phyloP scores from a whole-genome alignment of 768 basidiomycete genomes.

The Rhizopogon vesiculosus region DNA sequence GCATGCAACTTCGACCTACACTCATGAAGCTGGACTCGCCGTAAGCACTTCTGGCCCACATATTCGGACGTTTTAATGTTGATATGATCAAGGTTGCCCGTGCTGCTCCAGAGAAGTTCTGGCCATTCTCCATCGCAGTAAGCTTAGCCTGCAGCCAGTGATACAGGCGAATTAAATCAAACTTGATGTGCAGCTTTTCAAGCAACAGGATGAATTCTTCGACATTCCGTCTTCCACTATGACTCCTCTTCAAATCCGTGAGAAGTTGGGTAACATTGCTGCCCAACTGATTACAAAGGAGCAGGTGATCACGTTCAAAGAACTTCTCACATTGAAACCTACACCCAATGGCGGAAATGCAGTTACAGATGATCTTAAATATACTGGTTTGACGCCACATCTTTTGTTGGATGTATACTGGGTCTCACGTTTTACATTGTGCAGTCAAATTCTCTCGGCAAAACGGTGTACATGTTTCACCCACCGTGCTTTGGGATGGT shows the following conservation, averaged over 20 bases:
- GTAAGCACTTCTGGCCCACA: constrained; percentile 32
- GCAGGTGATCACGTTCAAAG: constrained; percentile 50
- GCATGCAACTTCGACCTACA: constrained; percentile 71
- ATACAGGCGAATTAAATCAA: not conserved
- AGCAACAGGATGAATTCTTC: constrained; percentile 71
- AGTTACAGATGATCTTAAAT: constrained; percentile 85
- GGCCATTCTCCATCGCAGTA: constrained; percentile 70
- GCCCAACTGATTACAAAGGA: constrained; percentile 45
- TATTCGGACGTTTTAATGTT: not conserved
- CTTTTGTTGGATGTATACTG: not conserved
- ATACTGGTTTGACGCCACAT: constrained; percentile 56
- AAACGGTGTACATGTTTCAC: constrained; percentile 90
- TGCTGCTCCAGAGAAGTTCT: constrained; percentile 72
- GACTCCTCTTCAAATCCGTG: constrained; percentile 70
- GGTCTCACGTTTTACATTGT: not conserved
- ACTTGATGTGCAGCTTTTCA: constrained; percentile 55
- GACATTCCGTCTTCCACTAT: constrained; percentile 67
- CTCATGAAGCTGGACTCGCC: constrained; percentile 80
- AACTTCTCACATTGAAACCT: constrained; percentile 57
- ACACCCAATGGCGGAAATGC: constrained; percentile 76
- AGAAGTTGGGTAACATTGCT: constrained; percentile 62
- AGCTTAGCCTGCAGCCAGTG: constrained; percentile 8
- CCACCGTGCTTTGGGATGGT: constrained; percentile 77
- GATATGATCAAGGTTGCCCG: constrained; percentile 44
- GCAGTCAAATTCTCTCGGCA: constrained; percentile 88